Evolutionary conservation across 805 yeast species (phyloP).

Genomic region (Scheffersomyces lignosus): DNA sequence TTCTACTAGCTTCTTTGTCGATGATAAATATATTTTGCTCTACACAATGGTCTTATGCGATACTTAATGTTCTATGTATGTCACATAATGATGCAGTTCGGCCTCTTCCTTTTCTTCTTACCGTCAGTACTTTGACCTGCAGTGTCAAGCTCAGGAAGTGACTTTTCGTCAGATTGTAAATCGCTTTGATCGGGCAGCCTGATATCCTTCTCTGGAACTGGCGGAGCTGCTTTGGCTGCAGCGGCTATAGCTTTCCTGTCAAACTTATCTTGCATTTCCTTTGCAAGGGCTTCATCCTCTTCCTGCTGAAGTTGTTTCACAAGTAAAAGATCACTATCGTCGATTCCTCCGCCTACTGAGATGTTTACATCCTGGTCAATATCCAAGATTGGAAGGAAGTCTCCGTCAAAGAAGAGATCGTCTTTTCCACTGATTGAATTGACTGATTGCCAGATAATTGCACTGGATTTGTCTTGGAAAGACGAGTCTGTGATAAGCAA

Average conservation of each 20-base stretch:
- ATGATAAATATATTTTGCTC: no score
- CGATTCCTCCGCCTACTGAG: conserved; percentile 4
- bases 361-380: conserved; percentile 12
- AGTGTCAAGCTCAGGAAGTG: neutral
- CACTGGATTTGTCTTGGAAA: conserved; percentile 36
- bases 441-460: conserved; percentile 82
- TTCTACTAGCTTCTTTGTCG: no score
- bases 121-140: conserved; percentile 2
- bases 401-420: conserved; percentile 71
- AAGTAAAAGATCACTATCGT: conserved; percentile 26
- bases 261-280: conserved; percentile 39
- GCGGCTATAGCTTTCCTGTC: conserved; percentile 8
- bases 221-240: neutral
- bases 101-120: conserved; percentile 16
- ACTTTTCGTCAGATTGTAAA: no score
- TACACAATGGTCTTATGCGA: no score
- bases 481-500: conserved; percentile 76
- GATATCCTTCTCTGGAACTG: neutral
- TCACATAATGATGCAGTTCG: conserved; percentile 21
- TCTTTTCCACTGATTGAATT: conserved; percentile 64
- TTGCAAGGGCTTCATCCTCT: conserved; percentile 55
- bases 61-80: no score
- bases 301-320: conserved; percentile 55
- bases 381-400: conserved; percentile 50
- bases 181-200: conserved; percentile 5